These are phyloP conservation scores for Thinopyrum elongatum DNA, from an alignment of 176 grass and related monocot species.

Conservation along the genomic window DNA sequence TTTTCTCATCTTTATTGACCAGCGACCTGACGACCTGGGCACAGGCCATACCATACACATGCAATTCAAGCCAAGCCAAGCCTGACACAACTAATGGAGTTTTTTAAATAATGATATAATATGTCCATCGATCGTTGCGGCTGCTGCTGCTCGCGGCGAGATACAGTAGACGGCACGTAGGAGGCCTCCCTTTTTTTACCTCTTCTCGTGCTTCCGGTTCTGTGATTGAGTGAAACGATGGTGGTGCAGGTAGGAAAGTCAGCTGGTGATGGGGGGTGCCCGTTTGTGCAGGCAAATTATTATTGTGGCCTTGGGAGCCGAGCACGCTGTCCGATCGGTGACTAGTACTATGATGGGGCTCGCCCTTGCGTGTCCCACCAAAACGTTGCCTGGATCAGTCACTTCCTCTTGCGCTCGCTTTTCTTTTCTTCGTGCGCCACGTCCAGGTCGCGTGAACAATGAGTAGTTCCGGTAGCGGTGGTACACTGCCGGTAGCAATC, in stretches of 20 bases:
- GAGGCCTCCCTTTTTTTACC: not conserved
- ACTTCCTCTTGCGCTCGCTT: not conserved
- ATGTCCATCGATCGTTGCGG: too few relatives aligned
- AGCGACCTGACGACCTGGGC: not conserved
- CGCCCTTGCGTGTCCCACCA: not conserved
- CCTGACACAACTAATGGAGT: too few relatives aligned
- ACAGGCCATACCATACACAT: not conserved
- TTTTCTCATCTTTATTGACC: slow-evolving; percentile 59
- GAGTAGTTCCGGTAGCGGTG: not conserved
- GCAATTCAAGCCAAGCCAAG: not conserved
- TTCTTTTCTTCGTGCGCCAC: not conserved
- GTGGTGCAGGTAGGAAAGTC: slow-evolving; percentile 22
- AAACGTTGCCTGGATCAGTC: slow-evolving; percentile 10
- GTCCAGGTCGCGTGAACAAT: slow-evolving; percentile 10
- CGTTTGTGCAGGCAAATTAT: slow-evolving; percentile 43
- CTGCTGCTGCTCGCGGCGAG: not conserved
- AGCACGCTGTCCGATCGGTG: slow-evolving; percentile 39
- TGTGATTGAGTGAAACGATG: not conserved
- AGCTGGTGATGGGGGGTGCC: slow-evolving; percentile 2
- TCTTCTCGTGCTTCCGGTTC: not conserved
- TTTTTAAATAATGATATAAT: too few relatives aligned
- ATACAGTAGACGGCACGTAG: not conserved
- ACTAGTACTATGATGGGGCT: slow-evolving; percentile 40
- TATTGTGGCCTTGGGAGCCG: slow-evolving; percentile 42
- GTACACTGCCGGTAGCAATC: too few relatives aligned